Evolutionary conservation across 2,329 filamentous ascomycete genomes (phyloP).

Genomic region (Cladosporium oxysporum): DNA sequence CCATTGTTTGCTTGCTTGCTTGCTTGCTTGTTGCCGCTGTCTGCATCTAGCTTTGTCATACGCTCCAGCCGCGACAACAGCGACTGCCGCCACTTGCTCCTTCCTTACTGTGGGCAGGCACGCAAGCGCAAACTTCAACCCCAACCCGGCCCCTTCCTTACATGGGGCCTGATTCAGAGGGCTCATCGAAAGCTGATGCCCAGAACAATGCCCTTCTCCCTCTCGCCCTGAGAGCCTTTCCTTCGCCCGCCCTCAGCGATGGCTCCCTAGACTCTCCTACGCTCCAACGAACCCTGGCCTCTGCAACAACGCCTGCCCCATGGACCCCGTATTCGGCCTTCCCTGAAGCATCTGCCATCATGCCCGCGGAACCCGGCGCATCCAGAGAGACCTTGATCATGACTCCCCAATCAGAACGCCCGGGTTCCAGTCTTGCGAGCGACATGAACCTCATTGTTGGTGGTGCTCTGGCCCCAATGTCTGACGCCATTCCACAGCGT

Average conservation of each 20-base stretch:
- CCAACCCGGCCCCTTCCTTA: constrained; percentile 19
- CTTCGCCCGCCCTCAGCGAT: constrained; percentile 25
- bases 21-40: neutral
- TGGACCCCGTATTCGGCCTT: constrained; percentile 22
- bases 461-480: constrained; percentile 32
- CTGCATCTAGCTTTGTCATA: neutral
- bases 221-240: constrained; percentile 17
- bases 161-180: constrained; percentile 25
- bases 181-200: constrained; percentile 21
- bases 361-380: constrained; percentile 25
- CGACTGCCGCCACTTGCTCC: constrained; percentile 13
- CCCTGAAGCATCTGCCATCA: constrained; percentile 17
- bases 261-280: constrained; percentile 23
- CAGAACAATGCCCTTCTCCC: constrained; percentile 15
- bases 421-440: constrained; percentile 5
- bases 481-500: constrained; percentile 19
- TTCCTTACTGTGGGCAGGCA: constrained; percentile 13
- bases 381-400: constrained; percentile 20
- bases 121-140: neutral
- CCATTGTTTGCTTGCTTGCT: constrained; percentile 10
- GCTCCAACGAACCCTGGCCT: constrained; percentile 16
- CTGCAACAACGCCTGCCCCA: constrained; percentile 1
- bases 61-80: constrained; percentile 12
- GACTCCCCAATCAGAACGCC: constrained; percentile 27
- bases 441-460: constrained; percentile 33